Evolutionary conservation across 2,329 filamentous ascomycete genomes (phyloP).

Genomic region (Alternaria hordeiaustralica): DNA sequence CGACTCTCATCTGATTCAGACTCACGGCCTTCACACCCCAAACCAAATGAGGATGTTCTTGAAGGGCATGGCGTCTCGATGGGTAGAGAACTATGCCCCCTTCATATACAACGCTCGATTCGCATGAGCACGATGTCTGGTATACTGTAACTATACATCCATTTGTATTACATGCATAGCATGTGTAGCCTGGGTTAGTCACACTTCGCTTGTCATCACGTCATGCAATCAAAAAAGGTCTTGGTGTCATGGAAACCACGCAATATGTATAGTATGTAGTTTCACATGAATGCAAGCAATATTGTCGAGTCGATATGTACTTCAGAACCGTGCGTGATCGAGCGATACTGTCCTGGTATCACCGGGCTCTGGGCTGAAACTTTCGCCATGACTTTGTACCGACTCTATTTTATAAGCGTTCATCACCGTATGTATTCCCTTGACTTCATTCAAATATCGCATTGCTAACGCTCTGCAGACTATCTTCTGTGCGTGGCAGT

Average conservation of each 20-base stretch:
- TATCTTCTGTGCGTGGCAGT: background rate
- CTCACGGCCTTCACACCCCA: background rate
- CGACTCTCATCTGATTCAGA: background rate
- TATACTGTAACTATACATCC: background rate
- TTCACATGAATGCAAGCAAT: background rate
- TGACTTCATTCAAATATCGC: background rate
- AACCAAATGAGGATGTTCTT: background rate
- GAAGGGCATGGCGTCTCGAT: background rate
- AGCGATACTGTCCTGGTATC: background rate
- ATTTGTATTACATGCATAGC: background rate
- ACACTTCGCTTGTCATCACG: background rate
- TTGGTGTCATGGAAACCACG: too few relatives aligned
- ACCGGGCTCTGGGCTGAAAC: background rate
- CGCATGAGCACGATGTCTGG: background rate
- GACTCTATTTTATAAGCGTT: background rate
- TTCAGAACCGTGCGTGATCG: background rate
- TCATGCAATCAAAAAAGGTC: background rate
- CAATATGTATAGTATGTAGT: background rate
- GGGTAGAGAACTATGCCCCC: background rate
- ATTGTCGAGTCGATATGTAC: background rate
- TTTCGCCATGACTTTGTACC: background rate
- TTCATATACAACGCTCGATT: background rate
- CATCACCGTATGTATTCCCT: background rate
- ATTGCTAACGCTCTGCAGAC: background rate
- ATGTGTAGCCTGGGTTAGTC: background rate